phyloP scores from a whole-genome alignment of 2,329 filamentous ascomycete genomes.

The Fusarium lateritium region DNA sequence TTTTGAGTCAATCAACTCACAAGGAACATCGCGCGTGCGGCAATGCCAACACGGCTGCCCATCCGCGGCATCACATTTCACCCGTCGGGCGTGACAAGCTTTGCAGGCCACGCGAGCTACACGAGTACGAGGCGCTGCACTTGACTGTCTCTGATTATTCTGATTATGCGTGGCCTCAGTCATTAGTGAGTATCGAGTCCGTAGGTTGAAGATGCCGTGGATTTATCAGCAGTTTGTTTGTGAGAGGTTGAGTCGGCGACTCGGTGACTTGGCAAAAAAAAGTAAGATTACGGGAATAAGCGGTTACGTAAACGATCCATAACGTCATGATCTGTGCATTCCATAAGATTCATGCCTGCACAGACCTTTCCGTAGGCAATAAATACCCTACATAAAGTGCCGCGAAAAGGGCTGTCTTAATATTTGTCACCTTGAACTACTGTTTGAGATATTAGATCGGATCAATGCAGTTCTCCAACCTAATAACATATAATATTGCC shows the following conservation, averaged over 20 bases:
- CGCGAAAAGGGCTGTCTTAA: no score
- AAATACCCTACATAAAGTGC: no score
- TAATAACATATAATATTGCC: no score
- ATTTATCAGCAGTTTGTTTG: slow-evolving; percentile 3
- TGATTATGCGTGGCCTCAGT: background rate
- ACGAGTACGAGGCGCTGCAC: background rate
- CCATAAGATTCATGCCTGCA: no score
- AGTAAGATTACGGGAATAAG: slow-evolving; percentile 6
- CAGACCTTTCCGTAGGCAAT: no score
- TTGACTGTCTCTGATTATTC: background rate
- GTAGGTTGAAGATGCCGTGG: background rate
- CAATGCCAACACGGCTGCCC: slow-evolving; percentile 42
- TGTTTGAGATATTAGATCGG: no score
- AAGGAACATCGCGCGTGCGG: slow-evolving; percentile 25
- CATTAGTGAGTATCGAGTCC: background rate
- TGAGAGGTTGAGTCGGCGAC: slow-evolving; percentile 20
- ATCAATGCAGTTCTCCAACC: no score
- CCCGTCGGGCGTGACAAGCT: slow-evolving; percentile 38
- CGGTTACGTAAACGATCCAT: slow-evolving; percentile 12
- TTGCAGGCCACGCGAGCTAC: slow-evolving; percentile 42
- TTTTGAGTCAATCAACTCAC: slow-evolving; percentile 39
- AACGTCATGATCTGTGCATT: no score
- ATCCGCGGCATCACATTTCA: slow-evolving; percentile 41
- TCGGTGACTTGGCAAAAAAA: slow-evolving; percentile 11
- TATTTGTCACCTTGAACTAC: no score